These are phyloP conservation scores for Russula ochroleuca DNA, from an alignment of 768 basidiomycete species.

Conservation along the genomic window DNA sequence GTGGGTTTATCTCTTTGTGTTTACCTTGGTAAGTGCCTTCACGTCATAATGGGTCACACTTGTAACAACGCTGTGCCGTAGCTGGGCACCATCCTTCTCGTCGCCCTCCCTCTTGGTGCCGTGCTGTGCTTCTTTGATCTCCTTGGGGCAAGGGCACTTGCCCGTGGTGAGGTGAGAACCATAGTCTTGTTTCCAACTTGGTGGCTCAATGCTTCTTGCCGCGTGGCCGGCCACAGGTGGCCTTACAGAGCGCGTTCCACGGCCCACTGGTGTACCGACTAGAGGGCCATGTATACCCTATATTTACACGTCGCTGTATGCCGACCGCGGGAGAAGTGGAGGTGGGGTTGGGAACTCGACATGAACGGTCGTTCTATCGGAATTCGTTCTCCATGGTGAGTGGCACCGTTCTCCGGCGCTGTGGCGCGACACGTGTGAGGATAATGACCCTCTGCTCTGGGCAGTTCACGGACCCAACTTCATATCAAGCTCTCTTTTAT, in stretches of 20 bases:
- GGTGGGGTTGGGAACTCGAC: conserved; percentile 36
- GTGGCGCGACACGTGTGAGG: conserved; percentile 13
- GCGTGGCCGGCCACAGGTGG: conserved; percentile 40
- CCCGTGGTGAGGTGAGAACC: conserved; percentile 59
- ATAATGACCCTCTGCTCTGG: background rate
- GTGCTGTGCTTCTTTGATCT: conserved; percentile 74
- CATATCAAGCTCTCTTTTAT: conserved; percentile 83
- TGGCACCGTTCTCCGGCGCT: conserved; percentile 14
- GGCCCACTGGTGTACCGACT: conserved; percentile 56
- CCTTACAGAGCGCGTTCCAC: conserved; percentile 67
- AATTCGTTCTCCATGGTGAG: conserved; percentile 78
- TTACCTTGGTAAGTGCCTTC: conserved; percentile 60
- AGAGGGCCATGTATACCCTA: conserved; percentile 65
- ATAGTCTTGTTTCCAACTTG: background rate
- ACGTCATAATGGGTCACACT: background rate
- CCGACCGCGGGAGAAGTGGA: conserved; percentile 50
- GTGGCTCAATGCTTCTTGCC: conserved; percentile 1
- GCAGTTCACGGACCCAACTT: conserved; percentile 79
- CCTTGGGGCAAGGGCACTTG: conserved; percentile 64
- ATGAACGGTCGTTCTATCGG: conserved; percentile 72
- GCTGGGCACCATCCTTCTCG: conserved; percentile 76
- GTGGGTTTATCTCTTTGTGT: conserved; percentile 76
- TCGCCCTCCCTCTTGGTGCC: conserved; percentile 73
- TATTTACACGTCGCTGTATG: conserved; percentile 63
- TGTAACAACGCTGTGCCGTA: conserved; percentile 31